phyloP scores from a whole-genome alignment of 495 filamentous ascomycete genomes.

The Trichocladium antarcticum region DNA sequence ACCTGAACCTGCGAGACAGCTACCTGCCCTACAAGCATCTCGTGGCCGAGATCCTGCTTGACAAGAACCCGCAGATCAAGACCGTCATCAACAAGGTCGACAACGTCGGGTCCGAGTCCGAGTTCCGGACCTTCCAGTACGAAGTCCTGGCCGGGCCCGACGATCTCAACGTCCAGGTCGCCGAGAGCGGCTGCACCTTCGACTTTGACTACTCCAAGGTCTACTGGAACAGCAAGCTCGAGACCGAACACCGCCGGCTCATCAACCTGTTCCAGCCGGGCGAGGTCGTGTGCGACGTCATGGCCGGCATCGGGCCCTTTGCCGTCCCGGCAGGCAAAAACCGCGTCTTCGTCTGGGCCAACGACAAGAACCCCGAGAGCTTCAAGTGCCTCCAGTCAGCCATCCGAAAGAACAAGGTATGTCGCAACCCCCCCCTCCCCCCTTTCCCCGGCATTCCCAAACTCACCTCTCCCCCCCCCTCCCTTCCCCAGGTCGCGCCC shows the following conservation, averaged over 20 bases:
- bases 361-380: conserved; percentile 91
- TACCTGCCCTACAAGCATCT: conserved; percentile 74
- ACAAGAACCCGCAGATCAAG: conserved; percentile 66
- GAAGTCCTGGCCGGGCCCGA: conserved; percentile 76
- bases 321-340: conserved; percentile 84
- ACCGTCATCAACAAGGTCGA: conserved; percentile 96
- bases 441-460: background rate
- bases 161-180: conserved; percentile 67
- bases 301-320: conserved; percentile 96
- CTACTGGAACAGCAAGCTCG: conserved; percentile 91
- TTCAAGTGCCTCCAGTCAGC: conserved; percentile 58
- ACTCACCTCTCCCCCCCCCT: background rate
- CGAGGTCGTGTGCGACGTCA: conserved; percentile 89
- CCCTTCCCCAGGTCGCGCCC: conserved; percentile 43
- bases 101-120: conserved; percentile 69
- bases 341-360: conserved; percentile 88
- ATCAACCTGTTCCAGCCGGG: conserved; percentile 66
- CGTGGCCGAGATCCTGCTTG: conserved; percentile 70
- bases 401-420: conserved; percentile 64
- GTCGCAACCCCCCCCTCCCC: conserved; percentile 7
- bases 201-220: conserved; percentile 74
- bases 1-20: conserved; percentile 76
- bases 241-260: conserved; percentile 76
- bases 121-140: conserved; percentile 87
- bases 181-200: conserved; percentile 52